These are phyloP conservation scores for Hordeum vulgare DNA, from an alignment of 176 grass and related monocot species.

Conservation along the genomic window MorexV3_pseudomolecules_assembly NC_058522.1:460361717-460362216, in stretches of 20 bases:
- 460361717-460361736: slow-evolving; percentile 83
- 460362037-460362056: slow-evolving; percentile 54
- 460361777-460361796: slow-evolving; percentile 48
- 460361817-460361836: slow-evolving; percentile 17
- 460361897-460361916: not conserved
- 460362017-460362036: slow-evolving; percentile 48
- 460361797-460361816: slow-evolving; percentile 78
- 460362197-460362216: slow-evolving; percentile 58
- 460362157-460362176: slow-evolving; percentile 94
- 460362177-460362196: slow-evolving; percentile 64
- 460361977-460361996: slow-evolving; percentile 87
- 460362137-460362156: slow-evolving; percentile 49
- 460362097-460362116: slow-evolving; percentile 38
- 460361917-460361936: not conserved
- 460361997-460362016: slow-evolving; percentile 35
- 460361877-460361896: not conserved
- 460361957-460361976: slow-evolving; percentile 54
- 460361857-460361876: not conserved
- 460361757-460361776: slow-evolving; percentile 66
- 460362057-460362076: slow-evolving; percentile 60
- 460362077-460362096: slow-evolving; percentile 54
- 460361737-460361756: slow-evolving; percentile 48
- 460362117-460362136: slow-evolving; percentile 55
- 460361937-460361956: not conserved
- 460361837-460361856: slow-evolving; percentile 27